A percentile compares a stretch with the other conserved stretches of the same genome.
Conservation (phyloP, 1,284 basidiomycete genomes). For the Sanghuangporus sanghuang region DNA sequence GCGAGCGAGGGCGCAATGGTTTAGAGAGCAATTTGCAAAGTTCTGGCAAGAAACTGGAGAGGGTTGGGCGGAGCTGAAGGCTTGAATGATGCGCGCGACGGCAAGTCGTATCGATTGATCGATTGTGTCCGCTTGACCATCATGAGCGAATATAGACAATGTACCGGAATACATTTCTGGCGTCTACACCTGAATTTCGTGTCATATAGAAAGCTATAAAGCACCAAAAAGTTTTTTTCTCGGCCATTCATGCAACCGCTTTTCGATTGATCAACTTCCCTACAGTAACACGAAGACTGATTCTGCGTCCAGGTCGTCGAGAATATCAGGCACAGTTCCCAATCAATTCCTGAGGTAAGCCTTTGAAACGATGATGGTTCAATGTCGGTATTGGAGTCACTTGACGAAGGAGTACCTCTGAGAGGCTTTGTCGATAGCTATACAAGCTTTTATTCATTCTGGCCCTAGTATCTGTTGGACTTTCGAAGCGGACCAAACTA, state of each 20-base stretch:
- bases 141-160: too few relatives aligned
- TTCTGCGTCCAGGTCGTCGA: too few relatives aligned
- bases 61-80: conserved; percentile 8
- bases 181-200: too few relatives aligned
- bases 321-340: too few relatives aligned
- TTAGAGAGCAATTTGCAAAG: conserved; percentile 3
- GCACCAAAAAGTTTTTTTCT: not conserved
- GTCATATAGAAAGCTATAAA: too few relatives aligned
- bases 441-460: not conserved
- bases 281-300: too few relatives aligned
- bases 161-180: too few relatives aligned
- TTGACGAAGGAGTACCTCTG: conserved; percentile 17
- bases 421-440: not conserved
- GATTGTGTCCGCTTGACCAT: too few relatives aligned
- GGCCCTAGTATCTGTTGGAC: conserved; percentile 25
- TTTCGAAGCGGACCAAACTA: conserved; percentile 23
- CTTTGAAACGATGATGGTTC: conserved; percentile 18
- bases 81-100: not conserved
- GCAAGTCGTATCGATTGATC: too few relatives aligned
- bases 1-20: conserved; percentile 6
- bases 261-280: too few relatives aligned
- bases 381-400: conserved; percentile 15
- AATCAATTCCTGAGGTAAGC: too few relatives aligned
- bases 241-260: too few relatives aligned
- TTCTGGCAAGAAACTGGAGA: conserved; percentile 7